Conservation (phyloP, 2,329 filamentous ascomycete genomes). For the Akanthomyces uredinophilus region DNA sequence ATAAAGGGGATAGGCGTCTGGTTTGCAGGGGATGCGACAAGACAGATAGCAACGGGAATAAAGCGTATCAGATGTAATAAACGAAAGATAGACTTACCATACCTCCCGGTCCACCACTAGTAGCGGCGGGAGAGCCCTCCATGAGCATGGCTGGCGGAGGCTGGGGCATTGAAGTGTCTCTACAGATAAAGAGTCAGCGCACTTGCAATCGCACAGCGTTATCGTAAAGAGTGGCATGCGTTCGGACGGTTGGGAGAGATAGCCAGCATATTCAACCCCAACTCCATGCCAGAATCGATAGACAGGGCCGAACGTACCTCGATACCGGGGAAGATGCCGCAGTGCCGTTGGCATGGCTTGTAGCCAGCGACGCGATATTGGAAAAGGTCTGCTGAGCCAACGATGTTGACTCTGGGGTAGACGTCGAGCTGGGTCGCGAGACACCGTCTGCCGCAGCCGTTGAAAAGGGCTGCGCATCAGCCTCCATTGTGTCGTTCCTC, state of each 20-base stretch:
- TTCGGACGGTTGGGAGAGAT: neutral
- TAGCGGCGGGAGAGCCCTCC: conserved; percentile 34
- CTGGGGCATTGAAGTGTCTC: conserved; percentile 13
- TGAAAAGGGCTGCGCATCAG: conserved; percentile 36
- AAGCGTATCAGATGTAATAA: conserved; percentile 13
- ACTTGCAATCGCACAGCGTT: conserved; percentile 15
- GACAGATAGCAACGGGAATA: conserved; percentile 10
- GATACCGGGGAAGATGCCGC: conserved; percentile 39
- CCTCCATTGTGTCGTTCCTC: conserved; percentile 36
- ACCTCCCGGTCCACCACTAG: conserved; percentile 34
- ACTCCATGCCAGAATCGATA: neutral
- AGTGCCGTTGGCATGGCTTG: conserved; percentile 29
- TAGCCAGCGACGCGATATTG: conserved; percentile 41
- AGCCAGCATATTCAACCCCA: neutral
- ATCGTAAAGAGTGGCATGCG: conserved; percentile 15
- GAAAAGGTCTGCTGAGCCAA: conserved; percentile 37
- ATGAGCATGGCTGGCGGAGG: conserved; percentile 14
- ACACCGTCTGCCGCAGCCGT: conserved; percentile 41
- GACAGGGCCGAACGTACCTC: conserved; percentile 34
- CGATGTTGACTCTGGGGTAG: conserved; percentile 38
- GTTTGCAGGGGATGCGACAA: neutral
- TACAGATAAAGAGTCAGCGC: conserved; percentile 7
- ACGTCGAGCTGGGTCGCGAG: conserved; percentile 45
- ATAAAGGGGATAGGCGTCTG: conserved; percentile 9
- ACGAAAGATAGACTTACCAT: conserved; percentile 31